Percentiles rank a stretch among this genome's conserved stretches.
Evolutionary conservation across 2,329 filamentous ascomycete genomes (phyloP).

Genomic region (Trichophyton equinum): DNA sequence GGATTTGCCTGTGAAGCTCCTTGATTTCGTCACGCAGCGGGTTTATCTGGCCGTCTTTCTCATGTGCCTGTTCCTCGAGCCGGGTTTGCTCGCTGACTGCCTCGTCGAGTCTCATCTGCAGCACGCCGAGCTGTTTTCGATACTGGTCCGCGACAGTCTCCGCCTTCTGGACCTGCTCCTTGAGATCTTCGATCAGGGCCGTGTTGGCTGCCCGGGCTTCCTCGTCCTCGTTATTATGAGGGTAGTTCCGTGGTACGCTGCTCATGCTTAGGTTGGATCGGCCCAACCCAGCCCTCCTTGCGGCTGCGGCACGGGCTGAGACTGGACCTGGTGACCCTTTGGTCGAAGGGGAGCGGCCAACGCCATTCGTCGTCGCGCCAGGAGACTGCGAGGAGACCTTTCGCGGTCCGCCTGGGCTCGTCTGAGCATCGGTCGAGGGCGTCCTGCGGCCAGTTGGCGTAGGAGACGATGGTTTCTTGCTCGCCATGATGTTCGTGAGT

Average conservation of each 20-base stretch:
- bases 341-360: constrained; percentile 52
- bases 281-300: constrained; percentile 42
- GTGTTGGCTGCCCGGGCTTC: constrained; percentile 69
- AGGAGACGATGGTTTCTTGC: constrained; percentile 7
- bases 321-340: constrained; percentile 45
- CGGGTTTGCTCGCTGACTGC: constrained; percentile 68
- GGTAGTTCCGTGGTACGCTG: constrained; percentile 32
- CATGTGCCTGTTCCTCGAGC: constrained; percentile 77
- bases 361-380: constrained; percentile 35
- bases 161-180: constrained; percentile 67
- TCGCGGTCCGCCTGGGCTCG: constrained; percentile 19
- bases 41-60: constrained; percentile 74
- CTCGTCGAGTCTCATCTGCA: constrained; percentile 79
- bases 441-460: constrained; percentile 7
- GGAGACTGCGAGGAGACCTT: constrained; percentile 36
- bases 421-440: not conserved
- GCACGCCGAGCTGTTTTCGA: constrained; percentile 70
- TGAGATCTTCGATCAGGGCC: constrained; percentile 69
- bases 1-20: constrained; percentile 67
- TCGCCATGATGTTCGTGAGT: constrained; percentile 7
- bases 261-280: constrained; percentile 33
- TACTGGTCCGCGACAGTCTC: constrained; percentile 66
- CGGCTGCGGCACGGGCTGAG: constrained; percentile 56
- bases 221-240: constrained; percentile 44
- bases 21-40: constrained; percentile 71